Percentiles rank a stretch among this genome's conserved stretches.
phyloP scores from a whole-genome alignment of 768 basidiomycete species.

The Chalciporus chontae region DNA sequence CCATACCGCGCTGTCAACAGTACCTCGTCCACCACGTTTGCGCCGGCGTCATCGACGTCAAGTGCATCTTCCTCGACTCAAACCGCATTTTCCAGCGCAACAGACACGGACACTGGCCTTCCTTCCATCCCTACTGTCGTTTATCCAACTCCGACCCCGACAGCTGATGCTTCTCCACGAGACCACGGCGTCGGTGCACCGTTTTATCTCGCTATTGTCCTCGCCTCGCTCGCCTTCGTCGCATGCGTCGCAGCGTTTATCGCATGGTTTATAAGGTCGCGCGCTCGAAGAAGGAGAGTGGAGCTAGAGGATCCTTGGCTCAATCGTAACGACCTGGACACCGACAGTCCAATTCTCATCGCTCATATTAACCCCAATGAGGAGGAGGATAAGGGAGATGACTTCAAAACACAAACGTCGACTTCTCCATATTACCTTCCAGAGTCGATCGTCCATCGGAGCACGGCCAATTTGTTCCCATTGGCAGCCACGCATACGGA shows the following conservation, averaged over 20 bases:
- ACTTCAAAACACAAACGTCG: conserved; percentile 18
- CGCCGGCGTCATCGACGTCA: conserved; percentile 1
- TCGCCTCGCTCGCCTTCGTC: conserved; percentile 44
- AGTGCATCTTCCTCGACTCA: conserved; percentile 1
- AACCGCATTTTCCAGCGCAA: conserved; percentile 4
- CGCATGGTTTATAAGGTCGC: conserved; percentile 46
- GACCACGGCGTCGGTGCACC: conserved; percentile 32
- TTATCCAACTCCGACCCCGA: conserved; percentile 23
- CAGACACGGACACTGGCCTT: conserved; percentile 18
- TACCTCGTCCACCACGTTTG: conserved; percentile 1
- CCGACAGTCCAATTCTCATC: conserved; percentile 1
- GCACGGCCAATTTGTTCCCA: conserved; percentile 17
- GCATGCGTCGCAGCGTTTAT: conserved; percentile 45
- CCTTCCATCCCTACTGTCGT: conserved; percentile 22
- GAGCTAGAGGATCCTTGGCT: conserved; percentile 30
- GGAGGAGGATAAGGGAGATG: neutral
- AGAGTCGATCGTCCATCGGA: conserved; percentile 18
- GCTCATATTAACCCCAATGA: conserved; percentile 1
- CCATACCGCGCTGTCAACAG: conserved; percentile 18
- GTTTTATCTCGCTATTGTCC: conserved; percentile 49
- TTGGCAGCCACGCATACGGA: conserved; percentile 8
- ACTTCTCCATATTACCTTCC: conserved; percentile 20
- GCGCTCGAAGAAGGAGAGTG: conserved; percentile 35
- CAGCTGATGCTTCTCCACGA: conserved; percentile 17
- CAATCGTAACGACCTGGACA: conserved; percentile 26